These are phyloP conservation scores for Tetrapyrgos nigripes DNA, from an alignment of 1,284 basidiomycete genomes.

Conservation along the genomic window DNA sequence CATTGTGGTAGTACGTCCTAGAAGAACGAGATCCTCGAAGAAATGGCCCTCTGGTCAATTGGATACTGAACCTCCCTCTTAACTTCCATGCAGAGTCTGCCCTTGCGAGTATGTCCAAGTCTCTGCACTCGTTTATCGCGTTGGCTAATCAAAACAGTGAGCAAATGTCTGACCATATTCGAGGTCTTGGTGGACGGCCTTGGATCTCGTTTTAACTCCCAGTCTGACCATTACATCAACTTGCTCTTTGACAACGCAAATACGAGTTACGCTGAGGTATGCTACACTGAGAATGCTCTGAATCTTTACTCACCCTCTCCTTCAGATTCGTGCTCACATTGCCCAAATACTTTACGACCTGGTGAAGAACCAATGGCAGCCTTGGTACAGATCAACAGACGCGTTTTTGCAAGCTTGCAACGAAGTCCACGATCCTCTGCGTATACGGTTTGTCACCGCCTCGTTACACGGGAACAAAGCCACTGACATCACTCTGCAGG, in stretches of 20 bases:
- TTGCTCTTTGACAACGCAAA: constrained; percentile 79
- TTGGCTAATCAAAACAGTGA: constrained; percentile 51
- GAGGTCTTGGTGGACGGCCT: constrained; percentile 65
- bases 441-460: constrained; percentile 50
- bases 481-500: constrained; percentile 39
- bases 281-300: constrained; percentile 13
- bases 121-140: background rate
- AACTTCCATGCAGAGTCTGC: constrained; percentile 85
- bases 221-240: constrained; percentile 72
- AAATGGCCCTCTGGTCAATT: constrained; percentile 79
- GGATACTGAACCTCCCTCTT: constrained; percentile 77
- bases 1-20: constrained; percentile 60
- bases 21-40: constrained; percentile 87
- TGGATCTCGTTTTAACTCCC: constrained; percentile 68
- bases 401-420: constrained; percentile 72
- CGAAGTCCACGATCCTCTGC: constrained; percentile 69
- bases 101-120: constrained; percentile 63
- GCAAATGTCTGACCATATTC: constrained; percentile 68
- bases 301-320: constrained; percentile 12
- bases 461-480: constrained; percentile 2
- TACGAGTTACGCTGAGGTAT: constrained; percentile 86
- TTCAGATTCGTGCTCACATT: constrained; percentile 74
- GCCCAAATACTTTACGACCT: constrained; percentile 73
- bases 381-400: constrained; percentile 72
- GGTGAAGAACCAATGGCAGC: constrained; percentile 73